Evolutionary conservation across 805 yeast genomes (phyloP), one percentile per base, ranked within the genome.

Genomic region (Kregervanrija fluxuum): DNA sequence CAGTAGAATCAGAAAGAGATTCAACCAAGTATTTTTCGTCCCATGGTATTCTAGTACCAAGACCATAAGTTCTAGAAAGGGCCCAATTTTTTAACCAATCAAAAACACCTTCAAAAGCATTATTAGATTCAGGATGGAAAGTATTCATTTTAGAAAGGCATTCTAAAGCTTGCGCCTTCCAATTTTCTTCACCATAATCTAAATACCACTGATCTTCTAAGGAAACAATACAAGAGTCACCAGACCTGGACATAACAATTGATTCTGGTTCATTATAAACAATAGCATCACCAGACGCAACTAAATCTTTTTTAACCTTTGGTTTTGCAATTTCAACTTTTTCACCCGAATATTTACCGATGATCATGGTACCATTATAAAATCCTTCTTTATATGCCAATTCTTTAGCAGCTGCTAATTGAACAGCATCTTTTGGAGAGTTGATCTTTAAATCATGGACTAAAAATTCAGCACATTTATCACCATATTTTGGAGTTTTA

Each of bases 61-160:
- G 75, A 64, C 99, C 99, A 57, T 87, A 93, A 45, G 95, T 82
- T 74, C 99, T 85, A 47, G 95, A 87, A 48, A 93, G 87, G 42
- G 99, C 98, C 99, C 99, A 93, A 73, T 89, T 90, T 70, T 84
- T 86, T 60, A 93, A 79, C 99, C 99, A 93, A 54, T 83, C 95
- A 59, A 93, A 74, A 47, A 86, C 95, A 65, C 89, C 90, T 67
- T 89, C 96, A 57, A 93, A 91, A 6, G 95, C 96, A 60, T 91
- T 80, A 57, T 84, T 77, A 36, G 95, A 86, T 70, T 90, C 98
- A 41, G 81, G 72, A 43, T 82, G 74, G 72, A 77, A 91, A 10
- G 90, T 76, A 63, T 85, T 77, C 91, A 93, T 81, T 48, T 67
- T 62, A 39, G 73, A 74, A 49, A 93, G 74, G 64, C 95, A 84